Base-by-base conservation (phyloP, 176 grass and related monocot genomes). In the Luzula sylvatica region DNA sequence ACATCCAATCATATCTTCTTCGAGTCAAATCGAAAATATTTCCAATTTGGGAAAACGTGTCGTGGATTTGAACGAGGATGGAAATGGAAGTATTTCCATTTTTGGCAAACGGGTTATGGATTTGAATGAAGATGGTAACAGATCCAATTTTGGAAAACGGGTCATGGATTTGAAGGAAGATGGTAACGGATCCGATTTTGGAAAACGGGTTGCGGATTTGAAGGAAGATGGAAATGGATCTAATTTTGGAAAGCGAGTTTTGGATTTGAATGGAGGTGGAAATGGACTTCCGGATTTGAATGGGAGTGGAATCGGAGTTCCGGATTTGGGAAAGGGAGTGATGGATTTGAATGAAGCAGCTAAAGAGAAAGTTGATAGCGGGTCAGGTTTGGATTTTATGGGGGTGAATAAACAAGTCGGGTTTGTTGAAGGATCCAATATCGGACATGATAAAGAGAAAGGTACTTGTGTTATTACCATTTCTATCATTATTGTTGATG, bases 31-130 rank as follows among this genome's bases (percentile, higher is more conserved):
- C n/a, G n/a, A n/a, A n/a, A n/a, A n/a, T n/a, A n/a, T n/a, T n/a
- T 66, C 46, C 49, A 23, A 17, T 26, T 48, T 64, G n/a, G 60
- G 26, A 32, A 64, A 61, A 9, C 5, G 30, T 20, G 18, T 63
- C 14, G 12, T 26, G 42, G 39, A 63, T 23, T 63, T 63, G 38
- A 48, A 63, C 27, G 39, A 63, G 46, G 13, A 67, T 70, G 57
- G 72, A 70, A 48, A 70, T 19, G 15, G 72, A 32, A 84, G 65
- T 46, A 65, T 51, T 75, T 35, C 51, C 67, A 68, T 66, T 48
- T 73, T 86, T 69, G 80, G 79, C 46, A 76, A 88, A 69, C 61
- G 55, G 9, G 79, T 84, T 65, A 28, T 81, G 27, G 83, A 84
- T n/a, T n/a, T n/a, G n/a, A n/a, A n/a, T n/a, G n/a, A n/a, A n/a